Evolutionary conservation across 257 asterid species (phyloP), one percentile per base, ranked within the genome.

Genomic region (Capsicum baccatum): DNA sequence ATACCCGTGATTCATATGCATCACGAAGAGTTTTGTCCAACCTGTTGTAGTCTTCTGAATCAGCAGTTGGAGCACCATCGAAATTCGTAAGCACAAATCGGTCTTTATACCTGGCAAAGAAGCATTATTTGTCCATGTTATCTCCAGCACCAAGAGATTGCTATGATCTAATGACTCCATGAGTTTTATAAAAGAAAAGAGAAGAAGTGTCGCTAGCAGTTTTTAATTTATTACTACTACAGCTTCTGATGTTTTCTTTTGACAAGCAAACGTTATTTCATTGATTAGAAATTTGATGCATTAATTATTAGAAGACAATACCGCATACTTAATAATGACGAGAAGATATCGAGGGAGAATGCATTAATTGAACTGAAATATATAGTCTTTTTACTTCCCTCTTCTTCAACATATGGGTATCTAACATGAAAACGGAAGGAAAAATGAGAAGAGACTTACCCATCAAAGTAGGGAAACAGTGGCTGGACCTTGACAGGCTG

Each of bases 51-150:
- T 83, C 70, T 86, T 94, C 98, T 79, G 97, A 91, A 85, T 97
- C 99, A 79, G 89, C 95, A 11, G 97, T 94, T 14, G 99, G 99
- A 87, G 97, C 98, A 89, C 92, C 91, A 85, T 94, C 99, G 76
- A 95, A 95, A 74, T 86, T 91, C 52, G 97, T 95, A 80, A 94
- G 89, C 69, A 97, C 95, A 87, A 89, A 95, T 88, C 88, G 93
- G 86, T 93, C 98, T 3, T 95, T 86, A 8, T 83, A 89, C 97
- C 99, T 97, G 94, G 79, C 69, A 78, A 85, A 83, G 48, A 21
- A 54, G 8, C 15, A 78, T 26, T 54, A 54, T 26, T 37, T 14
- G 48, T 15, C 2, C 42, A 39, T 54, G 48, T 54, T 52, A 78
- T 78, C 63, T 54, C 63, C 8, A 78, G 14, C 44, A 78, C 81